A percentile compares a stretch with the other conserved stretches of the same genome.
phyloP scores from a whole-genome alignment of 495 filamentous ascomycete genomes.

The Penicillium maclennaniae region DNA sequence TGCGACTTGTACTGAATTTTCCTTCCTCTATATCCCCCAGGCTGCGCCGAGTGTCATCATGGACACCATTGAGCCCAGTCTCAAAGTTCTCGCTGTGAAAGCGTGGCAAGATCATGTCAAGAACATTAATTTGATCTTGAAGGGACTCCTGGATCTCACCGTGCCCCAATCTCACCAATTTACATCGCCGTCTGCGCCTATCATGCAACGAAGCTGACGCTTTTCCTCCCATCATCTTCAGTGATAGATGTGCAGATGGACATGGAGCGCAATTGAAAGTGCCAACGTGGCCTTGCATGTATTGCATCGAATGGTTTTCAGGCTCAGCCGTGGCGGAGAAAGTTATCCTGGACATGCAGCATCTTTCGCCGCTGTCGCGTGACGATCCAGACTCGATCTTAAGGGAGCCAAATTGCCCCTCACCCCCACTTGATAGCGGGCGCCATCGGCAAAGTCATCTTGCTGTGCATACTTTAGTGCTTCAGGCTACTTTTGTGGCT shows the following conservation, averaged over 20 bases:
- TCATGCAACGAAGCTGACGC: conserved; percentile 14
- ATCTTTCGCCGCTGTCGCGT: background rate
- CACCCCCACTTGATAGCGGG: conserved; percentile 6
- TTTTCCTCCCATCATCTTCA: conserved; percentile 9
- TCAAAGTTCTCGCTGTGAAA: conserved; percentile 1
- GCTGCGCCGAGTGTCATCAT: conserved; percentile 14
- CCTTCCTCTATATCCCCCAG: conserved; percentile 14
- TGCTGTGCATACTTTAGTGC: conserved; percentile 16
- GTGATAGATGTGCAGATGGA: background rate
- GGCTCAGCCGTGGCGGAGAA: background rate
- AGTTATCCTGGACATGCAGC: conserved; percentile 8
- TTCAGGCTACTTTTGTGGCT: conserved; percentile 21
- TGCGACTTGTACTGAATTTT: conserved; percentile 23
- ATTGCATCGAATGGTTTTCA: conserved; percentile 2
- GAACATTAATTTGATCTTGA: conserved; percentile 5
- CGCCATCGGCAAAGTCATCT: conserved; percentile 14
- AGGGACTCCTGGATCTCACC: background rate
- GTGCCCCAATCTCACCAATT: background rate
- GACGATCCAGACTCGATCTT: conserved; percentile 1
- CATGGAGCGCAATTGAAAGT: background rate
- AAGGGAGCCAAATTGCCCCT: conserved; percentile 2
- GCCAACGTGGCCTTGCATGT: conserved; percentile 2
- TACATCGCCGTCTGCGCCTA: conserved; percentile 18
- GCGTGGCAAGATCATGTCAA: conserved; percentile 6
- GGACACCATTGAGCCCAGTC: conserved; percentile 1